Conservation (phyloP, 495 filamentous ascomycete genomes). For the Hypoxylon fuscum region DNA sequence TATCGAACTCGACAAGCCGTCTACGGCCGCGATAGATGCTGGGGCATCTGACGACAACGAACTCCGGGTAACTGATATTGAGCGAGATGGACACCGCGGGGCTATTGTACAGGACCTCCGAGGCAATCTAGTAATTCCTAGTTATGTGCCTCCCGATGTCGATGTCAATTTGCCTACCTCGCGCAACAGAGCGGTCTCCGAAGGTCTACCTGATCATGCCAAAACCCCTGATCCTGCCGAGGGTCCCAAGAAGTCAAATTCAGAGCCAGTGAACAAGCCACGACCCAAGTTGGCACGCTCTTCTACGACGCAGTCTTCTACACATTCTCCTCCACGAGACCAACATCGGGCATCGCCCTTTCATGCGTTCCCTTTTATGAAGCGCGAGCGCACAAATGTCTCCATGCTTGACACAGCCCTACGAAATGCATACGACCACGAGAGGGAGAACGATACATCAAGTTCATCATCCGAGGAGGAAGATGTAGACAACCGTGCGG, state of each 20-base stretch:
- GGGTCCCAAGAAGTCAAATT: constrained; percentile 26
- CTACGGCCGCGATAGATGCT: constrained; percentile 20
- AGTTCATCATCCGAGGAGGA: constrained; percentile 42
- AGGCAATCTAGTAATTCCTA: constrained; percentile 49
- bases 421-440: constrained; percentile 3
- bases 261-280: constrained; percentile 21
- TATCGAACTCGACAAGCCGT: constrained; percentile 37
- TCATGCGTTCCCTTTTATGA: constrained; percentile 18
- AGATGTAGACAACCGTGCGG: background rate
- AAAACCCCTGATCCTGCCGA: constrained; percentile 10
- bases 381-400: constrained; percentile 44
- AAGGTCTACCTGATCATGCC: constrained; percentile 1
- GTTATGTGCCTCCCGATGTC: constrained; percentile 49
- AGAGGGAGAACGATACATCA: constrained; percentile 25
- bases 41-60: background rate
- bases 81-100: constrained; percentile 31
- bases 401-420: constrained; percentile 27
- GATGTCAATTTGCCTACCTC: constrained; percentile 42
- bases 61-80: constrained; percentile 19
- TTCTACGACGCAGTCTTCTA: no score
- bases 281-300: constrained; percentile 5
- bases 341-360: constrained; percentile 22
- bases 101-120: constrained; percentile 44
- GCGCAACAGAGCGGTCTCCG: constrained; percentile 20
- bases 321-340: constrained; percentile 21